Conservation (phyloP, 2,329 filamentous ascomycete genomes). For the Fusarium tupiense region DNA sequence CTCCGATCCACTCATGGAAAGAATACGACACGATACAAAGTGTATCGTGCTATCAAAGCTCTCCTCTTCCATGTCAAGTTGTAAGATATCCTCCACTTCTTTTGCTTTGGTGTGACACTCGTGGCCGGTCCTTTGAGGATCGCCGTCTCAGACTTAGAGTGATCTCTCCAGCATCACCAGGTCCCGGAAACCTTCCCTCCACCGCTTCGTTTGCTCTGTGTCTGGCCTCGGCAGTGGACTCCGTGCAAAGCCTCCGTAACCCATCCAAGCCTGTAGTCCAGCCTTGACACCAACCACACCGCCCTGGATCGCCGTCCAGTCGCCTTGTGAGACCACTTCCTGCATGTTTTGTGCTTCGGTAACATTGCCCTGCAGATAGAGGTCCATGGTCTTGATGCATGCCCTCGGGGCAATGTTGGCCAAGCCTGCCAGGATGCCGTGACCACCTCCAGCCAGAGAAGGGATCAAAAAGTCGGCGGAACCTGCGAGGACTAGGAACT, state of each 20-base stretch:
- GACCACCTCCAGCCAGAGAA: slow-evolving; percentile 73
- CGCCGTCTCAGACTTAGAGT: slow-evolving; percentile 44
- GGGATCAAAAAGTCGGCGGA: slow-evolving; percentile 79
- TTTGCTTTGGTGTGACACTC: slow-evolving; percentile 20
- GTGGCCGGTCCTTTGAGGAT: slow-evolving; percentile 3
- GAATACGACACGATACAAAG: neutral
- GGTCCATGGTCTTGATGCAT: slow-evolving; percentile 68
- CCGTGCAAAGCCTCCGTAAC: slow-evolving; percentile 68
- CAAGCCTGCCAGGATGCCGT: slow-evolving; percentile 76
- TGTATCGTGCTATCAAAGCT: slow-evolving; percentile 4
- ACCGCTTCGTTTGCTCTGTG: slow-evolving; percentile 57
- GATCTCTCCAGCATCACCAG: slow-evolving; percentile 62
- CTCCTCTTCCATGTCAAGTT: neutral
- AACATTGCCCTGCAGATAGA: slow-evolving; percentile 67
- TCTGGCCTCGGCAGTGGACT: slow-evolving; percentile 54
- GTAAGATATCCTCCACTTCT: neutral
- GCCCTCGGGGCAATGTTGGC: slow-evolving; percentile 77
- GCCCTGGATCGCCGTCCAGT: slow-evolving; percentile 77
- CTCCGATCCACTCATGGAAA: neutral
- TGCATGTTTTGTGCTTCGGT: slow-evolving; percentile 71
- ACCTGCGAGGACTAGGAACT: slow-evolving; percentile 77
- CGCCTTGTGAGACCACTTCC: slow-evolving; percentile 71
- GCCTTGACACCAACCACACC: slow-evolving; percentile 79
- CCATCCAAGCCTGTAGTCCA: slow-evolving; percentile 71
- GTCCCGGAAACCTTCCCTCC: slow-evolving; percentile 66